Percentiles rank a stretch among this genome's conserved stretches.
These are phyloP conservation scores for Botryotinia convoluta DNA, from an alignment of 2,329 filamentous ascomycete species.

Conservation along the genomic window DNA sequence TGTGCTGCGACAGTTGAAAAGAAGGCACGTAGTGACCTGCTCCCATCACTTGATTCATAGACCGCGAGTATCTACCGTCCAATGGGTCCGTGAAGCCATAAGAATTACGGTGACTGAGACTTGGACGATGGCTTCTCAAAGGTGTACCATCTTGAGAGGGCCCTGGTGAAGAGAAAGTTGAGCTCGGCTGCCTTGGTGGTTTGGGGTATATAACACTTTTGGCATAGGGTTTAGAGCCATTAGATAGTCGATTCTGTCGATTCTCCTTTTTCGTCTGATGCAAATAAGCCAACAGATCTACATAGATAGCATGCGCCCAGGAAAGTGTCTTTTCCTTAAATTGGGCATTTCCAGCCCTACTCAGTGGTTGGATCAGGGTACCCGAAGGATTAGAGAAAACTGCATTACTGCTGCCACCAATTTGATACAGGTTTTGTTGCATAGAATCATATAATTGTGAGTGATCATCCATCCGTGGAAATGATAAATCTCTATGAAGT, in stretches of 20 bases:
- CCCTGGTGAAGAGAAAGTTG: conserved; percentile 27
- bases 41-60: conserved; percentile 27
- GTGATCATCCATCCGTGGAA: conserved; percentile 4
- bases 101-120: conserved; percentile 7
- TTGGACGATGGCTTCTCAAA: conserved; percentile 1
- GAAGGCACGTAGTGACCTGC: conserved; percentile 33
- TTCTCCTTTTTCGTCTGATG: conserved; percentile 56
- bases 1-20: conserved; percentile 27
- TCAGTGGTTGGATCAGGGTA: conserved; percentile 30
- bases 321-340: conserved; percentile 68
- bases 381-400: conserved; percentile 24
- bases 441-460: conserved; percentile 15
- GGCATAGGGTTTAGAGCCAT: conserved; percentile 41
- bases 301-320: conserved; percentile 70
- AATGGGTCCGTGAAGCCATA: conserved; percentile 11
- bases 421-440: conserved; percentile 17
- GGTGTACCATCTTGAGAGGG: background rate
- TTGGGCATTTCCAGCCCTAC: conserved; percentile 40
- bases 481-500: conserved; percentile 10
- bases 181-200: conserved; percentile 37
- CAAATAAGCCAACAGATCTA: conserved; percentile 65
- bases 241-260: conserved; percentile 37
- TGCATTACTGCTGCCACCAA: conserved; percentile 9
- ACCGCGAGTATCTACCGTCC: conserved; percentile 24
- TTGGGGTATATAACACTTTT: conserved; percentile 57